These are phyloP conservation scores for Yamadazyma taylorii DNA, from an alignment of 1,139 yeast genomes.

Conservation along the genomic window DNA sequence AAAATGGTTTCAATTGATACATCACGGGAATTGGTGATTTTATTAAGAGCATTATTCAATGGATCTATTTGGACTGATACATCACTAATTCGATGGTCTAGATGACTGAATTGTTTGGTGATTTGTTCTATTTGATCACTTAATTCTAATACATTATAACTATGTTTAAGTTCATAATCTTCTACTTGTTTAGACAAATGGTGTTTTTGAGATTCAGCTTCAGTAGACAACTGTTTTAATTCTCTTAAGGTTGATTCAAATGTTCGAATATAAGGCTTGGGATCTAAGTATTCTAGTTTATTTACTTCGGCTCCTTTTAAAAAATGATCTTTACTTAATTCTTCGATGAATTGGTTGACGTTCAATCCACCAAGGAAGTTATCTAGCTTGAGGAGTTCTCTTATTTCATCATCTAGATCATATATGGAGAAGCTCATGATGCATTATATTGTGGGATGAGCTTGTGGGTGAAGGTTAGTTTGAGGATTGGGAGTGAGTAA, in stretches of 20 bases:
- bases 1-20: conserved; percentile 73
- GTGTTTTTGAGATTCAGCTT: conserved; percentile 50
- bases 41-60: conserved; percentile 70
- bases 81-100: conserved; percentile 61
- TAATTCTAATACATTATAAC: conserved; percentile 61
- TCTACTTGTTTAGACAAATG: conserved; percentile 57
- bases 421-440: conserved; percentile 46
- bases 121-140: conserved; percentile 48
- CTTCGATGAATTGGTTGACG: conserved; percentile 82
- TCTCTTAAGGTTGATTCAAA: conserved; percentile 85
- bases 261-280: conserved; percentile 91
- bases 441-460: too few species aligned
- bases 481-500: too few species aligned
- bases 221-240: conserved; percentile 56
- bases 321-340: conserved; percentile 69
- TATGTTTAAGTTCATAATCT: conserved; percentile 65
- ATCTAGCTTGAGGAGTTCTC: conserved; percentile 64
- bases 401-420: conserved; percentile 69
- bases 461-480: too few species aligned
- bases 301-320: conserved; percentile 56
- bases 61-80: conserved; percentile 70
- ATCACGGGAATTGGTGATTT: conserved; percentile 75
- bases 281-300: conserved; percentile 65
- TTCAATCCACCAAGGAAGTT: conserved; percentile 70
- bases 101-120: conserved; percentile 48